Evolutionary conservation across 176 grass and related monocot genomes (phyloP), one percentile per base, ranked within the genome.

Genomic region (Zea luxurians): DNA sequence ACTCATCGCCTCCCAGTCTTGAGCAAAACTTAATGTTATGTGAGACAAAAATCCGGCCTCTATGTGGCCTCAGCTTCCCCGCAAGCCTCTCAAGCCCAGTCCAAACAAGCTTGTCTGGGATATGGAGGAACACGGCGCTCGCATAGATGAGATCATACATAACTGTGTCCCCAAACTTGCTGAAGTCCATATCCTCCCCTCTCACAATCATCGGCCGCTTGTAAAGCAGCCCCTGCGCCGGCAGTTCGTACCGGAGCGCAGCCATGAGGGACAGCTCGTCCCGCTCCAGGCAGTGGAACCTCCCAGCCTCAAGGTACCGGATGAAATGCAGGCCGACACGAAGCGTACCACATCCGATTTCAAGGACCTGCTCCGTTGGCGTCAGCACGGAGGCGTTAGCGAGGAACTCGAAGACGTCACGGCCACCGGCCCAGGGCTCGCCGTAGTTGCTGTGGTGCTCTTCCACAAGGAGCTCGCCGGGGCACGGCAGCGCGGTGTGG

Each of bases 371-470:
- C 67, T 94, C 91, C 47, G 74, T 72, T 13, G 89, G 85, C 1
- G 63, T 16, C 41, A 98, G 91, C 6, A 52, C 77, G 0, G 85
- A 75, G 11, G 91, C 75, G 1, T 88, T 88, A 1, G 89, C 87
- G 37, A 98, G 91, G 75, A 98, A 98, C 66, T 94, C 95, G 2
- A 98, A 98, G 17, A 98, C 80, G 7, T 98, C 91, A 1, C 91
- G 91, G 53, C 94, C 95, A 12, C 95, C 95, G 0, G 95, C 95
- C 95, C 95, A 94, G 0, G 95, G 95, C 57, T 98, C 95, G 4
- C 95, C 91, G 21, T 98, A 98, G 62, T 98, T 98, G 49, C 95
- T 98, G 73, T 98, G 95, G 83, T 98, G 95, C 85, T 98, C 95
- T 71, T 98, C 95, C 6, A 98, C 95, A 8, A 98, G 87, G 42